phyloP scores from a whole-genome alignment of 306 rosid species.

The Prinsepia uniflora region DNA sequence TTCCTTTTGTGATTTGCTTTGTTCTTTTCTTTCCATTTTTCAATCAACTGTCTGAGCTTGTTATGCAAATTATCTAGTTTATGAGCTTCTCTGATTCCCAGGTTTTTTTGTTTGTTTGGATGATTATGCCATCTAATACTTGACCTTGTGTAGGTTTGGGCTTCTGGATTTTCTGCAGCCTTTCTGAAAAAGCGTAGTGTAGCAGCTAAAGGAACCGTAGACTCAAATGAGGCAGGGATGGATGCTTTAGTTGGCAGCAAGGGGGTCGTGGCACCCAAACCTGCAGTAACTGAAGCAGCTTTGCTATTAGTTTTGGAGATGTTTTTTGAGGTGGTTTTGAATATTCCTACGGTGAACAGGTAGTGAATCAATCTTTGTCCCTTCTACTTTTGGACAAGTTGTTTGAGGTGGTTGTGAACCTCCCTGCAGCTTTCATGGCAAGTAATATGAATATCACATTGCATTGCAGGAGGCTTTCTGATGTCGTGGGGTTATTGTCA shows the following conservation, averaged over 20 bases:
- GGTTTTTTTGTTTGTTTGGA: slow-evolving; percentile 2
- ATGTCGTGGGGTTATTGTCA: slow-evolving; percentile 63
- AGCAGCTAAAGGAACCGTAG: slow-evolving; percentile 59
- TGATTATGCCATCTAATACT: slow-evolving; percentile 12
- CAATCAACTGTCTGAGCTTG: not conserved
- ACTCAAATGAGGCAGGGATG: slow-evolving; percentile 38
- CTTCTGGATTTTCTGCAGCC: slow-evolving; percentile 98
- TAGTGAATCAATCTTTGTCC: slow-evolving; percentile 19
- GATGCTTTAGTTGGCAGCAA: slow-evolving; percentile 38
- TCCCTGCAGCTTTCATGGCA: slow-evolving; percentile 25
- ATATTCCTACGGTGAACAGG: slow-evolving; percentile 91
- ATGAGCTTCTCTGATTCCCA: not conserved
- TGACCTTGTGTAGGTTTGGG: slow-evolving; percentile 73
- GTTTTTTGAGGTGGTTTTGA: slow-evolving; percentile 68
- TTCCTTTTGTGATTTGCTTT: not conserved
- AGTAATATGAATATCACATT: not conserved
- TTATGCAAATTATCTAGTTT: not conserved
- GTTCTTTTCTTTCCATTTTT: not conserved
- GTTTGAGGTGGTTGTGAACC: slow-evolving; percentile 66
- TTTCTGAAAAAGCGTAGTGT: slow-evolving; percentile 81
- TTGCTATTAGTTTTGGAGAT: slow-evolving; percentile 63
- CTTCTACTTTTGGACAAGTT: slow-evolving; percentile 45
- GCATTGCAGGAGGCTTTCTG: slow-evolving; percentile 81
- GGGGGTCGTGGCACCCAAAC: slow-evolving; percentile 48
- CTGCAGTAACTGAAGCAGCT: slow-evolving; percentile 76